phyloP scores from a whole-genome alignment of 495 filamentous ascomycete genomes.

The Elaphomyces granulatus region DNA sequence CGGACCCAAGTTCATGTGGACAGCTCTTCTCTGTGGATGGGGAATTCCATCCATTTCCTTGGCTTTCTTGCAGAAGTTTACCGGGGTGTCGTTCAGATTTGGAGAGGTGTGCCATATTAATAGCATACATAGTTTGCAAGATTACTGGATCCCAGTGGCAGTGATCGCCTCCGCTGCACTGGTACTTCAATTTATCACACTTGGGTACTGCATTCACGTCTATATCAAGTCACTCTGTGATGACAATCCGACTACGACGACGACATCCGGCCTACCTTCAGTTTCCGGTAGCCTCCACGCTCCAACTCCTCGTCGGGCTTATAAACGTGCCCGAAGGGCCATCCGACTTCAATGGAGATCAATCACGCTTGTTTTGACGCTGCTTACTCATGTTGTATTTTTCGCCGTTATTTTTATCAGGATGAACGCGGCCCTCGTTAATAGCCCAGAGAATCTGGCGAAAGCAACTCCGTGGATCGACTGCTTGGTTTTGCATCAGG shows the following conservation, averaged over 20 bases:
- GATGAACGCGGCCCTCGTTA: slow-evolving; percentile 53
- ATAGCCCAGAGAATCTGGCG: slow-evolving; percentile 35
- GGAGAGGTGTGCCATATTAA: slow-evolving; percentile 89
- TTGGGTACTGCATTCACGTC: slow-evolving; percentile 87
- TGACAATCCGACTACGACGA: slow-evolving; percentile 52
- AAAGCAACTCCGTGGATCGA: slow-evolving; percentile 52
- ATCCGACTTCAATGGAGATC: slow-evolving; percentile 92
- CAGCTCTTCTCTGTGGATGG: slow-evolving; percentile 67
- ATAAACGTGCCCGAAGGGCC: slow-evolving; percentile 69
- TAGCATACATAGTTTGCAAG: slow-evolving; percentile 57
- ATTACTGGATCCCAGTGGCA: slow-evolving; percentile 85
- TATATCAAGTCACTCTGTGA: slow-evolving; percentile 74
- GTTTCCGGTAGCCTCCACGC: slow-evolving; percentile 69
- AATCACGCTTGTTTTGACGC: slow-evolving; percentile 71
- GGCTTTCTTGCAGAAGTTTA: slow-evolving; percentile 60
- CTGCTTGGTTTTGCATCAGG: slow-evolving; percentile 43
- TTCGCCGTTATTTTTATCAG: slow-evolving; percentile 83
- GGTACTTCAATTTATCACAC: slow-evolving; percentile 69
- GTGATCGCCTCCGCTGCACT: slow-evolving; percentile 62
- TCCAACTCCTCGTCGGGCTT: slow-evolving; percentile 75
- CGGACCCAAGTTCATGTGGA: slow-evolving; percentile 82
- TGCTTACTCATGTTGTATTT: slow-evolving; percentile 79
- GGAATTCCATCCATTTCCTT: slow-evolving; percentile 62
- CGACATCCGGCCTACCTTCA: slow-evolving; percentile 59
- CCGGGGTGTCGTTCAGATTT: slow-evolving; percentile 88